Evolutionary conservation across 2,329 filamentous ascomycete species (phyloP), one percentile per base, ranked within the genome.

Genomic region (Aspergillus versicolor): DNA sequence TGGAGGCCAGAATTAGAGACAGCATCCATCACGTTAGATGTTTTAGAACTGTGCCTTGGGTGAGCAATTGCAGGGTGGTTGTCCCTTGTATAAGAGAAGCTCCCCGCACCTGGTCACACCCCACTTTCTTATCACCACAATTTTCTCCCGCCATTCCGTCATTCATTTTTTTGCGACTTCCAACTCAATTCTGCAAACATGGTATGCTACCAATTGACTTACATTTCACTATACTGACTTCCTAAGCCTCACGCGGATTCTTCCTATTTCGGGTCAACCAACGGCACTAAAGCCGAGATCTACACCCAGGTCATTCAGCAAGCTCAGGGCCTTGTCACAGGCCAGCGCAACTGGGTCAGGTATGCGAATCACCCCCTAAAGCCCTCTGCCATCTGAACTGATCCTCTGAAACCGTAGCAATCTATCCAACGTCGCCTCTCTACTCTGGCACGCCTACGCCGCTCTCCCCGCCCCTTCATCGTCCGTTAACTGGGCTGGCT

Each of bases 401-500:
- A 42, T 4, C n/a, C n/a, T 30, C 8, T 34, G 22, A 3, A 12
- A 47, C 32, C n/a, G 37, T 9, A 56, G 52, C 61, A 80, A 80
- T 67, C 68, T 77, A 54, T 73, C 79, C 60, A 81, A 81, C 58
- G 68, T 75, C 54, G 69, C 78, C 44, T 81, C 78, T 19, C 75
- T 81, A 48, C 75, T 81, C 52, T 80, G 77, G 77, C 77, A 81
- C 67, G 70, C 75, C 54, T 80, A 73, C 64, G 70, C 73, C 45
- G 69, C 76, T 17, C 75, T 81, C 43, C 76, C 77, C 0, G 44
- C 68, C 3, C 76, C 77, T 2, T 77, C 75, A 5, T 69, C 69
- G n/a, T 63, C 70, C 45, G 77, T 81, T 40, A 81, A 81, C 65
- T 81, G 78, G 78, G 70, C 76, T 5, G 78, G 78, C 3, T 79